These are phyloP conservation scores for Globisporangium uncinulatum DNA, from an alignment of 352 stramenopile species.

Conservation along the genomic window DNA sequence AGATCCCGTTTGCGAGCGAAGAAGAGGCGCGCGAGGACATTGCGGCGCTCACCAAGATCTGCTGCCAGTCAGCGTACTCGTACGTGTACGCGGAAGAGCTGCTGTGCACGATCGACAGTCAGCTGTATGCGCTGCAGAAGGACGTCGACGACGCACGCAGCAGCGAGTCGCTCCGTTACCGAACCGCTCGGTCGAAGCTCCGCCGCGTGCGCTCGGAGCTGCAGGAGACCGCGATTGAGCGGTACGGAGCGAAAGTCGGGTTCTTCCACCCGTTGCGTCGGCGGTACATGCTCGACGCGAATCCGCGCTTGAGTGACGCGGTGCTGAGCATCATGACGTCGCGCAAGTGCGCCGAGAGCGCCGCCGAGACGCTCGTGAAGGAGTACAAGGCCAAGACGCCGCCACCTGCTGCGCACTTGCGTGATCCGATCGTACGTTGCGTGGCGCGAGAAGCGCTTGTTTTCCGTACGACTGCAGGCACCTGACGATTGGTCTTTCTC, in stretches of 20 bases:
- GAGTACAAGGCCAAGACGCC: constrained; percentile 49
- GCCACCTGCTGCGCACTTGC: constrained; percentile 62
- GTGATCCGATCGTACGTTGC: constrained; percentile 58
- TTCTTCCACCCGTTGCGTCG: constrained; percentile 72
- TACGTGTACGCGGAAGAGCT: constrained; percentile 79
- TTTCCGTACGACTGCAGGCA: neutral
- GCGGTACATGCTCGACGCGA: constrained; percentile 51
- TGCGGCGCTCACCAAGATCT: constrained; percentile 73
- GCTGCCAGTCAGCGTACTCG: constrained; percentile 80
- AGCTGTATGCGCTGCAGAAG: constrained; percentile 53
- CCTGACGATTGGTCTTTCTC: too few relatives aligned
- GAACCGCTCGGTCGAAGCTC: constrained; percentile 64
- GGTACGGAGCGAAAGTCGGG: constrained; percentile 63
- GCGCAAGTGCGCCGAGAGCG: constrained; percentile 63
- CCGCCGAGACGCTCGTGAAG: constrained; percentile 57
- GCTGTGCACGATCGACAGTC: constrained; percentile 63
- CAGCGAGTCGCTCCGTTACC: constrained; percentile 33
- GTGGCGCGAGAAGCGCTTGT: neutral
- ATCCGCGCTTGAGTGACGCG: constrained; percentile 53
- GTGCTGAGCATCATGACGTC: constrained; percentile 73
- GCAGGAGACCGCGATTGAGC: constrained; percentile 58
- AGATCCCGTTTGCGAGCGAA: constrained; percentile 80
- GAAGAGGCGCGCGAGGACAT: constrained; percentile 75
- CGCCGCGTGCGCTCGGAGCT: constrained; percentile 68
- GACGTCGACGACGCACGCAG: constrained; percentile 17